These are phyloP conservation scores for Eucalyptus decipiens DNA, from an alignment of 345 rosid genomes.

Conservation along the genomic window DNA sequence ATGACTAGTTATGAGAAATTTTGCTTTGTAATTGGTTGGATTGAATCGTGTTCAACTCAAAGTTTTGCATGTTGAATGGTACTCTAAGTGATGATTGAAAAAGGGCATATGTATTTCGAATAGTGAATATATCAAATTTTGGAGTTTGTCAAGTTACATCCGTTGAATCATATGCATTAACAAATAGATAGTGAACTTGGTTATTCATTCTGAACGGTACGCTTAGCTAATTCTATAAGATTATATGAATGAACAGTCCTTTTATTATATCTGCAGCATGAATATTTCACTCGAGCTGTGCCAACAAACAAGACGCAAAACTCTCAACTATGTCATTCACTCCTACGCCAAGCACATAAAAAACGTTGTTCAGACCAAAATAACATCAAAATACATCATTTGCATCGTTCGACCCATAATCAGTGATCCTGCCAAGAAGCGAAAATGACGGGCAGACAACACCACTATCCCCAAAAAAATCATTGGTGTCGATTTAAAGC, in stretches of 20 bases:
- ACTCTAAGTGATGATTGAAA: neutral
- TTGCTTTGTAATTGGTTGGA: neutral
- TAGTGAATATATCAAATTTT: neutral
- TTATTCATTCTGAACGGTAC: neutral
- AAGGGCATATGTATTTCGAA: neutral
- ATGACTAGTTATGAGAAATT: neutral
- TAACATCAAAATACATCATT: neutral
- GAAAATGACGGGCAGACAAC: neutral
- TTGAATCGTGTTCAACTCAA: rapidly evolving
- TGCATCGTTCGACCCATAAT: neutral
- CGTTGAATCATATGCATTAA: neutral
- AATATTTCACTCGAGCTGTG: neutral
- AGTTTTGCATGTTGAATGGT: neutral
- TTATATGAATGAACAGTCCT: neutral
- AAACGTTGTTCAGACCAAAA: neutral
- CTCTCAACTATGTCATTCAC: neutral
- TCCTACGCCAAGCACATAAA: neutral
- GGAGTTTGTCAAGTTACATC: neutral
- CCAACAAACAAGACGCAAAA: neutral
- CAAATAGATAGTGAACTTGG: neutral
- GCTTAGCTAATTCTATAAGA: neutral
- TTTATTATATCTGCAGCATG: neutral
- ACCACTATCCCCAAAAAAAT: neutral
- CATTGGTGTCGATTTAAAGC: neutral
- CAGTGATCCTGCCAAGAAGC: neutral